phyloP scores from a whole-genome alignment of 2,329 filamentous ascomycete species.

The Cladorrhinum sp. region DNA sequence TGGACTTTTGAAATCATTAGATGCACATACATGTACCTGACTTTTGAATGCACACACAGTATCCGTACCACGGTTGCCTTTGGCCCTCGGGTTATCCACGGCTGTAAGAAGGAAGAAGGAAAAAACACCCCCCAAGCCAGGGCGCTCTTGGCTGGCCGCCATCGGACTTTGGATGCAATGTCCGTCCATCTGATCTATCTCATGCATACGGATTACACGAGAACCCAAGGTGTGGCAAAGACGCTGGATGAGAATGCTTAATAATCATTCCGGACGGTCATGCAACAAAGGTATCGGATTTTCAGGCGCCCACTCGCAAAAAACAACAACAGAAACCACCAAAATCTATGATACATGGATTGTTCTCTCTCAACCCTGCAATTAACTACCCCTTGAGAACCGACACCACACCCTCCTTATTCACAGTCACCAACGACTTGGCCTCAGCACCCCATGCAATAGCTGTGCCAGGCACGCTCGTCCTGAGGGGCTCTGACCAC shows the following conservation, averaged over 20 bases:
- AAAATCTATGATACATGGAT: slow-evolving; percentile 1
- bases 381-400: slow-evolving; percentile 59
- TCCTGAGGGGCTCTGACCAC: slow-evolving; percentile 84
- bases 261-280: not conserved
- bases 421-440: slow-evolving; percentile 70
- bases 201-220: too few species aligned
- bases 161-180: not conserved
- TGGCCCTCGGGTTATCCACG: not conserved
- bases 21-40: too few species aligned
- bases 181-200: not conserved
- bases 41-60: too few species aligned
- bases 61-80: too few species aligned
- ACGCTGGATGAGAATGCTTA: not conserved
- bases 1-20: too few species aligned
- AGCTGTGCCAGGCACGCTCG: slow-evolving; percentile 64
- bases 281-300: not conserved
- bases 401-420: slow-evolving; percentile 70
- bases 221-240: not conserved
- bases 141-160: too few species aligned
- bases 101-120: too few species aligned
- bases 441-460: slow-evolving; percentile 76
- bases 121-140: too few species aligned
- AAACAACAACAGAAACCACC: not conserved
- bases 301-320: not conserved
- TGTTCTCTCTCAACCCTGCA: too few species aligned